Conservation (phyloP, 768 basidiomycete species). For the Amyloporia xantha region DNA sequence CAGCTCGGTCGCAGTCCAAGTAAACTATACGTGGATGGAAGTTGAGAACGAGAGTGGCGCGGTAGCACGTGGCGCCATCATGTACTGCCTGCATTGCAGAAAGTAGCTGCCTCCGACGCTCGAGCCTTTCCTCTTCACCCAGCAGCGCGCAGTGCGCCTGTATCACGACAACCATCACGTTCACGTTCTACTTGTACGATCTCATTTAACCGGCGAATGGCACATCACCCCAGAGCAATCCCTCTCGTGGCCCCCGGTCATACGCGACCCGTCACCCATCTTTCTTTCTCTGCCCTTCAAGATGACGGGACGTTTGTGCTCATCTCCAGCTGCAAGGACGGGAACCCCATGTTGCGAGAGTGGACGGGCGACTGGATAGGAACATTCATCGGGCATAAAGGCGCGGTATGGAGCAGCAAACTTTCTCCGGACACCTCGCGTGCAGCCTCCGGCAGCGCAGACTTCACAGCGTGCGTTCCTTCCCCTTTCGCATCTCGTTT, state of each 20-base stretch:
- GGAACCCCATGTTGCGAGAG: conserved; percentile 92
- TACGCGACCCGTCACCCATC: conserved; percentile 85
- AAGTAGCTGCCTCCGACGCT: conserved; percentile 5
- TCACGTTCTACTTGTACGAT: conserved; percentile 12
- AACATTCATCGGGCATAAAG: conserved; percentile 83
- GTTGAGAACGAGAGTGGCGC: not conserved
- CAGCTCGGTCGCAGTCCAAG: too few species aligned
- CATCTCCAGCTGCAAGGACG: conserved; percentile 97
- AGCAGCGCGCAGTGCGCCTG: conserved; percentile 28
- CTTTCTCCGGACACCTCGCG: conserved; percentile 78
- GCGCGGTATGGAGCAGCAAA: conserved; percentile 96
- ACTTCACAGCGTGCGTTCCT: conserved; percentile 94
- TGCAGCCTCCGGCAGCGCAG: conserved; percentile 91
- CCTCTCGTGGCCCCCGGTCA: conserved; percentile 84
- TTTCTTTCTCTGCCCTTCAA: conserved; percentile 84
- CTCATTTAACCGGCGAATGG: conserved; percentile 13
- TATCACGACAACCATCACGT: conserved; percentile 17
- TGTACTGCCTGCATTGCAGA: conserved; percentile 2
- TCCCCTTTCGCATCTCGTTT: too few species aligned
- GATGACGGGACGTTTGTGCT: conserved; percentile 84
- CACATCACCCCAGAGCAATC: conserved; percentile 46
- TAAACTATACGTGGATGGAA: too few species aligned
- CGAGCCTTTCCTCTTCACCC: conserved; percentile 14
- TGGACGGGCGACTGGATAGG: conserved; percentile 99
- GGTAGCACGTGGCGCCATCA: conserved; percentile 3